Conservation (phyloP, 495 filamentous ascomycete species). For the Ramalina peruviana region DNA sequence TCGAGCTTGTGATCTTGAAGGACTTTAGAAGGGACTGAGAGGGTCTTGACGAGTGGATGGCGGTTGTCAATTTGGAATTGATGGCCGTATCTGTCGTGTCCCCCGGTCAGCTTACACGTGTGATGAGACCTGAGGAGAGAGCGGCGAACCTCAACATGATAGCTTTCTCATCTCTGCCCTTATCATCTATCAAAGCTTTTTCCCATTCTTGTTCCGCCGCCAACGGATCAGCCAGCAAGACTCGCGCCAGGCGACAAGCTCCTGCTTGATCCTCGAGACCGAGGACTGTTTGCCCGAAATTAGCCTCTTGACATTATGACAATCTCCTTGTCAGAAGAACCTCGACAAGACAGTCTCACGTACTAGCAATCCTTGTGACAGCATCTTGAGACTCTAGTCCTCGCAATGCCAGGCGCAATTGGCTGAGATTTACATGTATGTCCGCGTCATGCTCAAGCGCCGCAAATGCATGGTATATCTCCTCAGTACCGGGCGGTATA, state of each 20-base stretch:
- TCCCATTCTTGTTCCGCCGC: constrained; percentile 55
- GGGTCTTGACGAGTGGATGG: constrained; percentile 37
- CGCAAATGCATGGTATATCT: constrained; percentile 47
- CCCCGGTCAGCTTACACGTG: constrained; percentile 2
- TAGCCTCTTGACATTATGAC: constrained; percentile 2
- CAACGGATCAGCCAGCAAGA: constrained; percentile 69
- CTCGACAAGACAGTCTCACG: not conserved
- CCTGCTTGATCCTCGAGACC: constrained; percentile 32
- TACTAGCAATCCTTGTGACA: constrained; percentile 59
- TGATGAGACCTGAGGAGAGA: no score
- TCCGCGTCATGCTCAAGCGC: constrained; percentile 47
- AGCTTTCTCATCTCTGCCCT: constrained; percentile 31
- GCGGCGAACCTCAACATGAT: constrained; percentile 42
- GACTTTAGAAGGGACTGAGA: constrained; percentile 52
- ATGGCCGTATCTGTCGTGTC: constrained; percentile 37
- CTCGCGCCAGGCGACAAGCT: constrained; percentile 48
- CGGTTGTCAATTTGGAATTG: constrained; percentile 22
- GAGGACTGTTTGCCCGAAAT: constrained; percentile 29
- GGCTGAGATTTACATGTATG: constrained; percentile 56
- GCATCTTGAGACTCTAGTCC: constrained; percentile 52
- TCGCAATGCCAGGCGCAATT: constrained; percentile 65
- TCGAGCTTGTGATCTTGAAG: constrained; percentile 60
- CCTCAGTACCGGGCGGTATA: constrained; percentile 19
- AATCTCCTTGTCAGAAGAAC: no score
- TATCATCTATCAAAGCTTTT: constrained; percentile 38